Conservation (phyloP, 805 yeast species). For the Grigorovia yakushimaensis region DNA sequence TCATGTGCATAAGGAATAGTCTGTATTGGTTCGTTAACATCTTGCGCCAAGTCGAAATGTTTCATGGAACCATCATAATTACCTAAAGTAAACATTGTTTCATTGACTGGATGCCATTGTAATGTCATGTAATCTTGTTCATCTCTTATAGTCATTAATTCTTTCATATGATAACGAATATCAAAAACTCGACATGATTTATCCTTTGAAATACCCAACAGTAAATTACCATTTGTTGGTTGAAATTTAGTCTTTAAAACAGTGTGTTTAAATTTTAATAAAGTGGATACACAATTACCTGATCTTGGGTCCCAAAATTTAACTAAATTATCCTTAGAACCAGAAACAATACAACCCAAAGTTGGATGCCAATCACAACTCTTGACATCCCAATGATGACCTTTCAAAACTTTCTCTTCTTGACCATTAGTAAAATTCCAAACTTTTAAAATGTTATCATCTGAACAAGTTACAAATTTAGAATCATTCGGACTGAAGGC, state of each 20-base stretch:
- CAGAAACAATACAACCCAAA: conserved; percentile 78
- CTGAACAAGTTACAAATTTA: conserved; percentile 88
- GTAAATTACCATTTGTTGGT: conserved; percentile 59
- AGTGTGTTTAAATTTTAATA: conserved; percentile 90
- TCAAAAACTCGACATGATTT: conserved; percentile 83
- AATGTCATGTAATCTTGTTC: conserved; percentile 79
- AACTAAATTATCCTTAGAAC: conserved; percentile 89
- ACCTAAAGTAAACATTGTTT: conserved; percentile 71
- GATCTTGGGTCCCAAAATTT: conserved; percentile 95
- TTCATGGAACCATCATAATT: conserved; percentile 81
- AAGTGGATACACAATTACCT: conserved; percentile 61
- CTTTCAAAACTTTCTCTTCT: conserved; percentile 70
- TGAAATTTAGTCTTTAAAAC: conserved; percentile 82
- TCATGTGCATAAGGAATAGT: conserved; percentile 88
- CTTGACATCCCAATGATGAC: conserved; percentile 99
- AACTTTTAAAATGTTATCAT: conserved; percentile 80
- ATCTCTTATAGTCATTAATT: conserved; percentile 61
- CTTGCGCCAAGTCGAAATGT: conserved; percentile 48
- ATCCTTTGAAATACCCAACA: conserved; percentile 86
- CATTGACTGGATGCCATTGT: conserved; percentile 88
- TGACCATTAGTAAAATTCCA: conserved; percentile 90
- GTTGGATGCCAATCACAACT: conserved; percentile 95
- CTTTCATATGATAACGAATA: conserved; percentile 66
- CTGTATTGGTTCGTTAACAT: conserved; percentile 37
- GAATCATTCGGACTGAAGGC: conserved; percentile 86